Evolutionary conservation across 2,329 filamentous ascomycete species (phyloP), one percentile per base, ranked within the genome.

Genomic region (Pseudogymnoascus sp.): DNA sequence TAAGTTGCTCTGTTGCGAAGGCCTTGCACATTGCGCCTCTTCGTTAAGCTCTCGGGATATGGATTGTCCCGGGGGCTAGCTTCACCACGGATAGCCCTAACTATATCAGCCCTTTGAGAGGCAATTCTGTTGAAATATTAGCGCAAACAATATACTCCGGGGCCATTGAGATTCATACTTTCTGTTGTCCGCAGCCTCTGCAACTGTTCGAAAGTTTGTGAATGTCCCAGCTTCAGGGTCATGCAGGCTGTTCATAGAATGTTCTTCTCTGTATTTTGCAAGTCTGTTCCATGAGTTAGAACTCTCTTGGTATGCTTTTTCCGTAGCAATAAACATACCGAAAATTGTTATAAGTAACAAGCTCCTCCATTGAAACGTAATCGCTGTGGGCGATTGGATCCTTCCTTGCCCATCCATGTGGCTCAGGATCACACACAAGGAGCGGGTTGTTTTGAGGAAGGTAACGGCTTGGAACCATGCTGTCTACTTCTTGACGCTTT

Each of bases 291-390:
- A 20, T 53, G 18, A 35, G 47, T 33, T 33, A n/a, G n/a, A 35
- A 12, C n/a, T 15, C 22, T 25, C 14, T 30, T 18, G 15, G 22
- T 25, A 18, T 33, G 28, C 8, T 15, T 35, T 7, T 33, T 18
- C 33, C 5, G 18, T 20, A 33, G 28, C 9, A 11, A n/a, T 8
- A 53, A 33, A 33, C 47, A 33, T 58, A 58, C 57, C 57, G 33
- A 25, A 58, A 58, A 7, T 58, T 58, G 57, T 58, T 58, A 15
- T 58, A 39, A 28, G 57, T 38, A 39, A 58, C 25, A 25, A 58
- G 25, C 25, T 58, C 57, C 25, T 58, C 37, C 35, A 58, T 38
- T 38, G 57, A 58, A 11, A 58, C 57, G 11, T 58, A 58, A 38
- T 58, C 57, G 33, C 37, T 25, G 20, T 58, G 33, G 7, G 57